Evolutionary conservation across 1,139 yeast species (phyloP).

Genomic region (Yamadazyma atlantica): DNA sequence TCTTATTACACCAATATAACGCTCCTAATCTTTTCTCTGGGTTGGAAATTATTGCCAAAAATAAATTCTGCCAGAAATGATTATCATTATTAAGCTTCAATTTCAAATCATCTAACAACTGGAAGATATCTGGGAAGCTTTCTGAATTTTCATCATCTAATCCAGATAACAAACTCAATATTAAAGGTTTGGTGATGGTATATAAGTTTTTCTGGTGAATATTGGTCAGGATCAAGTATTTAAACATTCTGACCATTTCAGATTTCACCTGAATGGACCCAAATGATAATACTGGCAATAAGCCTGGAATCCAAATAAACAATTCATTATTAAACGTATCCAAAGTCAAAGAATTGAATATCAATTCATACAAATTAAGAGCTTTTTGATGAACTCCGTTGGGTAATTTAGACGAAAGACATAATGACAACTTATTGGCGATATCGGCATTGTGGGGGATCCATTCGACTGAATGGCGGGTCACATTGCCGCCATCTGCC

Average conservation of each 20-base stretch:
- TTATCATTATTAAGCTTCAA: conserved; percentile 61
- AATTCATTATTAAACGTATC: conserved; percentile 52
- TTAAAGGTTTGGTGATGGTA: conserved; percentile 61
- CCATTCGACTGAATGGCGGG: conserved; percentile 43
- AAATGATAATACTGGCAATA: conserved; percentile 79
- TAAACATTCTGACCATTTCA: conserved; percentile 60
- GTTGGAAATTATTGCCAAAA: conserved; percentile 70
- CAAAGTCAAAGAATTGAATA: conserved; percentile 61
- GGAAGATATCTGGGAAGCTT: conserved; percentile 60
- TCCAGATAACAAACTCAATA: conserved; percentile 79
- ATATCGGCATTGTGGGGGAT: conserved; percentile 41
- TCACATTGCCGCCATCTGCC: conserved; percentile 28
- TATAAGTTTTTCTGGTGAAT: conserved; percentile 51
- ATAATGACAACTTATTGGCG: conserved; percentile 54
- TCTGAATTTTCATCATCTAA: conserved; percentile 92
- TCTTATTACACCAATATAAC: conserved; percentile 67
- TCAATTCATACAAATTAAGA: conserved; percentile 67
- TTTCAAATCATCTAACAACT: conserved; percentile 61
- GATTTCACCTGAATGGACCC: conserved; percentile 90
- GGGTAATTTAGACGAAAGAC: conserved; percentile 78
- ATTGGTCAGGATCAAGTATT: conserved; percentile 49
- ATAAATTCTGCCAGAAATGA: conserved; percentile 84
- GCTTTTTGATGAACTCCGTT: conserved; percentile 95
- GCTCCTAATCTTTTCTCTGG: conserved; percentile 85
- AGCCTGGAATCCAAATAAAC: conserved; percentile 83